Percentiles rank a stretch among this genome's conserved stretches.
phyloP scores from a whole-genome alignment of 352 stramenopile genomes.

The Hyaloperonospora brassicae region DNA sequence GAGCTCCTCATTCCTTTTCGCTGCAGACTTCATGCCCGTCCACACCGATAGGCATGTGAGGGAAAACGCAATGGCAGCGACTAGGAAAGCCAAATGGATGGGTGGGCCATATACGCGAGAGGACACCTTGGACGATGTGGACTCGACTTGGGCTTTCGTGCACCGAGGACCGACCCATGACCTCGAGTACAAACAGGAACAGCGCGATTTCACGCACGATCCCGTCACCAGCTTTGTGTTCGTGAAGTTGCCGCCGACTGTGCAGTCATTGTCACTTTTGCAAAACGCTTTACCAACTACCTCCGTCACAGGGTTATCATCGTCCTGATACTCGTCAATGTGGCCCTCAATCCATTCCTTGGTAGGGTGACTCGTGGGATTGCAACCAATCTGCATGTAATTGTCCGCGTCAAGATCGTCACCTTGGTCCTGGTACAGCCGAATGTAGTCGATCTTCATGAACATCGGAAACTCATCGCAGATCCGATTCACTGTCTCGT shows the following conservation, averaged over 20 bases:
- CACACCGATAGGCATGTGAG: constrained; percentile 29
- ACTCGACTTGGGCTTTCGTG: constrained; percentile 30
- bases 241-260: constrained; percentile 28
- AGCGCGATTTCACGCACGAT: constrained; percentile 35
- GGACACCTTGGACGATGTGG: constrained; percentile 12
- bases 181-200: constrained; percentile 32
- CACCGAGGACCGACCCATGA: constrained; percentile 52
- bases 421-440: constrained; percentile 68
- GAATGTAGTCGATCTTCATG: constrained; percentile 78
- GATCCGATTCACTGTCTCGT: constrained; percentile 36
- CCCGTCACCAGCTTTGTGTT: constrained; percentile 28
- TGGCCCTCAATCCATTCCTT: constrained; percentile 33
- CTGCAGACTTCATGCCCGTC: constrained; percentile 11
- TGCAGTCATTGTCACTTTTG: constrained; percentile 37
- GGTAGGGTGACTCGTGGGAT: constrained; percentile 32
- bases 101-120: constrained; percentile 30
- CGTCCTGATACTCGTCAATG: constrained; percentile 31
- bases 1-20: constrained; percentile 15
- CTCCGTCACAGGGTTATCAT: constrained; percentile 31
- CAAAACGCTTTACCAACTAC: constrained; percentile 38
- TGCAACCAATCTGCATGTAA: constrained; percentile 30
- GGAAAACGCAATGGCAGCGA: constrained; percentile 22
- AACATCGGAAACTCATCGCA: constrained; percentile 41
- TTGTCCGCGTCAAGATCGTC: constrained; percentile 15
- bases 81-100: constrained; percentile 20